Base-by-base conservation (phyloP, 140 eudicot genomes). In the Stevia rebaudiana region DNA sequence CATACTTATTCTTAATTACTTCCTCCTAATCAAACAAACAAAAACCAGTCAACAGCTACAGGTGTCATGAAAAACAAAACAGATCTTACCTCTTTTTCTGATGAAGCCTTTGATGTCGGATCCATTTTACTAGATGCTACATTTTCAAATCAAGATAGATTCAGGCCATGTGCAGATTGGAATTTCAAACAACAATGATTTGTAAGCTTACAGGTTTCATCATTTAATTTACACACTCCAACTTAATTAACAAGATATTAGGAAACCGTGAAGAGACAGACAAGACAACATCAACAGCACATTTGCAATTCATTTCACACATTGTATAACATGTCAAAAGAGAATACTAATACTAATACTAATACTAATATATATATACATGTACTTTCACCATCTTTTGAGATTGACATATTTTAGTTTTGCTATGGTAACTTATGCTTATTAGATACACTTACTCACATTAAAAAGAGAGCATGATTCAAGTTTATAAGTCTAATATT, bases 1-100 rank as follows among this genome's bases (percentile, higher is more conserved):
- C 98, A 65, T 91, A 87, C 81, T 91, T 91, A 58, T 77, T 92
- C 79, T 88, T 83, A 2, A 85, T 11, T 62, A 62, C 83, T 75
- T 68, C 95, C 82, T 92, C 98, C 98, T 91, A 57, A 81, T 37
- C 22, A 63, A 11, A 37, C 16, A 65, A 5, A 36, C 11, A 36
- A 36, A 11, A 16, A 74, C 3, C 33, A 64, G 41, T 15, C 48
- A 6, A 50, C 8, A 56, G 0, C 15, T 23, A 2, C 40, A 16
- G 21, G n/a, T n/a, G n/a, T n/a, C n/a, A 19, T 44, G n/a, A 54
- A 63, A 31, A 53, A 55, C 31, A 64, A 37, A 33, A 59, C 33
- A 31, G 48, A 37, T 59, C 15, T 48, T 68, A 81, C 96, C 83
- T 92, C 96, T 79, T 83, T 80, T 46, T 73, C 69, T 43, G 95